A percentile compares a stretch with the other conserved stretches of the same genome.
These are phyloP conservation scores for Adenanthera pavonina DNA, from an alignment of 306 rosid species.

Conservation along the genomic window DNA sequence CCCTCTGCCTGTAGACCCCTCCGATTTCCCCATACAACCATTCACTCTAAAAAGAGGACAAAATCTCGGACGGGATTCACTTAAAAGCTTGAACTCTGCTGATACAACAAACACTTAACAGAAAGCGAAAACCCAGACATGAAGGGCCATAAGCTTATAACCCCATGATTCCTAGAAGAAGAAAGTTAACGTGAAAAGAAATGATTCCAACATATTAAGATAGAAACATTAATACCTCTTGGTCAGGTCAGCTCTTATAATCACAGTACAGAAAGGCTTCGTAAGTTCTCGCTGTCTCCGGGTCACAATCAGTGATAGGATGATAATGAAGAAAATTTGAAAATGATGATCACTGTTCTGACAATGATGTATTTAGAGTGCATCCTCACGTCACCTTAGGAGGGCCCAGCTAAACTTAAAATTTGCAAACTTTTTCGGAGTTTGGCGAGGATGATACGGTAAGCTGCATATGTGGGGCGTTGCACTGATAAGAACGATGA, in stretches of 20 bases:
- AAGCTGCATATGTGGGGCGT: not conserved
- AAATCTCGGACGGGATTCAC: not conserved
- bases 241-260: not conserved
- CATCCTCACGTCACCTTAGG: not conserved
- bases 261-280: not conserved
- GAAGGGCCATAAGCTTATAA: not conserved
- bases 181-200: not conserved
- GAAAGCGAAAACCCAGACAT: not conserved
- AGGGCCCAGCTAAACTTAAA: not conserved
- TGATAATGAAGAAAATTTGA: not conserved
- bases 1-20: not conserved
- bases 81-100: not conserved
- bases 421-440: not conserved
- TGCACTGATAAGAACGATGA: slow-evolving; percentile 1
- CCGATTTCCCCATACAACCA: slow-evolving; percentile 2
- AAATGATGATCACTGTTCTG: not conserved
- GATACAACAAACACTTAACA: not conserved
- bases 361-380: not conserved
- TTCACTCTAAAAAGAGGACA: not conserved
- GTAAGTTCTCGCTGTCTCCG: not conserved
- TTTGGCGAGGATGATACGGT: not conserved
- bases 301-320: not conserved
- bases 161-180: not conserved
- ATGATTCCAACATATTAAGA: not conserved
- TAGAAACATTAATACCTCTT: not conserved